These are phyloP conservation scores for Chytriomyces confervae DNA, from an alignment of 192 early-diverging fungal genomes.

Conservation along the genomic window DNA sequence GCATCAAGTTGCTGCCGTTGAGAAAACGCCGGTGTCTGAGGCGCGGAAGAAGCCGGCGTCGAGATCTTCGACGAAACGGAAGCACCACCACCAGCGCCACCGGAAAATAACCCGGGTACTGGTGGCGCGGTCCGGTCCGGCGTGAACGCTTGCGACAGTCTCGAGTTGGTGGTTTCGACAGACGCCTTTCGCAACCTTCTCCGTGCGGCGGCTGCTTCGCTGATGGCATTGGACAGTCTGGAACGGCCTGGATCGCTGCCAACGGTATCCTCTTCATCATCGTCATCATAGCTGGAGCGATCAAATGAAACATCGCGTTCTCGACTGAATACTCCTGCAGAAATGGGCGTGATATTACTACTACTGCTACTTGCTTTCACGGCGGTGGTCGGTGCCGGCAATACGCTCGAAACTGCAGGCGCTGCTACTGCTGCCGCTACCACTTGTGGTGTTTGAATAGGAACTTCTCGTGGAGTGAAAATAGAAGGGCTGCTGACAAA, in stretches of 20 bases:
- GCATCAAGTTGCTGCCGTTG: background rate
- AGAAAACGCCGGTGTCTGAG: background rate
- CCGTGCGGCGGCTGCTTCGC: constrained; percentile 10
- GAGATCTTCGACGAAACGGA: too few species aligned
- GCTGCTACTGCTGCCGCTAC: too few species aligned
- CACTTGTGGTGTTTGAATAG: too few species aligned
- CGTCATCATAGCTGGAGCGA: too few species aligned
- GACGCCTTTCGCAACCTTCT: background rate
- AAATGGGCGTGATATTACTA: too few species aligned
- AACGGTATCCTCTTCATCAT: background rate
- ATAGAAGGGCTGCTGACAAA: background rate
- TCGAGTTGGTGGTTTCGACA: background rate
- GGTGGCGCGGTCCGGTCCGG: background rate
- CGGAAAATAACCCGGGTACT: background rate
- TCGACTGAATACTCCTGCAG: too few species aligned
- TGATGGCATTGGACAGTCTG: constrained; percentile 1
- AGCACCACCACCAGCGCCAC: too few species aligned
- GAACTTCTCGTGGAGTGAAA: too few species aligned
- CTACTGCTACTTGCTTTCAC: too few species aligned
- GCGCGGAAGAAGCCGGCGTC: background rate
- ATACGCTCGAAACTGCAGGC: too few species aligned
- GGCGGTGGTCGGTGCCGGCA: too few species aligned
- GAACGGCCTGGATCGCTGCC: background rate
- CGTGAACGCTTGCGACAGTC: background rate
- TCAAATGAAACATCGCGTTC: too few species aligned